A percentile compares a stretch with the other conserved stretches of the same genome.
Conservation (phyloP, 148 eudicot species). For the Camellia lanceoleosa region DNA sequence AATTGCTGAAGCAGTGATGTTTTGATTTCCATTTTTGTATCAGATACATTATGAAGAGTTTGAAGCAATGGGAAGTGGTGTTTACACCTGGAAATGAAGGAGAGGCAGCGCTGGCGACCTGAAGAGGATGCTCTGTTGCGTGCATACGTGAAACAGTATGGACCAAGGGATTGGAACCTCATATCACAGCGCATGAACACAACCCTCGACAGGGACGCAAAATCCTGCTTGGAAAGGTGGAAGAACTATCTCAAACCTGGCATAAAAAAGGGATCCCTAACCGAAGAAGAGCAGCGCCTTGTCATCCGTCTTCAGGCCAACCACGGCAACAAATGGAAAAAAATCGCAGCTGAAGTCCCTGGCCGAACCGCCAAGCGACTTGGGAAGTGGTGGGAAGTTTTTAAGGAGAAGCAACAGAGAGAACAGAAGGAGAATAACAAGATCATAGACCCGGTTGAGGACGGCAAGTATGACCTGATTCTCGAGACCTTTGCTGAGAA, state of each 20-base stretch:
- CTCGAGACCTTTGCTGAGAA: constrained; percentile 79
- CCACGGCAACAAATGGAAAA: constrained; percentile 76
- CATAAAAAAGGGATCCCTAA: constrained; percentile 60
- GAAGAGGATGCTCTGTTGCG: constrained; percentile 58
- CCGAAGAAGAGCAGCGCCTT: constrained; percentile 61
- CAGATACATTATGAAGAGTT: constrained; percentile 51
- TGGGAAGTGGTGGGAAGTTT: constrained; percentile 94
- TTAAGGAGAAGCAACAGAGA: constrained; percentile 77
- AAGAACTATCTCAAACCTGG: constrained; percentile 71
- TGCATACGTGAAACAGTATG: constrained; percentile 59
- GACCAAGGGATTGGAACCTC: constrained; percentile 72
- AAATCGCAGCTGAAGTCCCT: constrained; percentile 65
- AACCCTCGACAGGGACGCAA: constrained; percentile 52
- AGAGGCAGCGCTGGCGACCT: constrained; percentile 71
- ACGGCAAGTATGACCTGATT: constrained; percentile 63
- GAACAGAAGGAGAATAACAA: constrained; percentile 50
- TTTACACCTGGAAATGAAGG: constrained; percentile 52
- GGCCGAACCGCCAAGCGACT: constrained; percentile 67
- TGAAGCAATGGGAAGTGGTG: constrained; percentile 40
- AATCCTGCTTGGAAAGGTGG: constrained; percentile 70
- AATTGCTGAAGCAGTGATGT: neutral
- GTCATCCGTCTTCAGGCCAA: constrained; percentile 62
- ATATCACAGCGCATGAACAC: constrained; percentile 67
- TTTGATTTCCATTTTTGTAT: neutral
- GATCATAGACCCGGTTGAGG: constrained; percentile 51